phyloP scores from a whole-genome alignment of 2,329 filamentous ascomycete species.

The Hymenoscyphus repandus region DNA sequence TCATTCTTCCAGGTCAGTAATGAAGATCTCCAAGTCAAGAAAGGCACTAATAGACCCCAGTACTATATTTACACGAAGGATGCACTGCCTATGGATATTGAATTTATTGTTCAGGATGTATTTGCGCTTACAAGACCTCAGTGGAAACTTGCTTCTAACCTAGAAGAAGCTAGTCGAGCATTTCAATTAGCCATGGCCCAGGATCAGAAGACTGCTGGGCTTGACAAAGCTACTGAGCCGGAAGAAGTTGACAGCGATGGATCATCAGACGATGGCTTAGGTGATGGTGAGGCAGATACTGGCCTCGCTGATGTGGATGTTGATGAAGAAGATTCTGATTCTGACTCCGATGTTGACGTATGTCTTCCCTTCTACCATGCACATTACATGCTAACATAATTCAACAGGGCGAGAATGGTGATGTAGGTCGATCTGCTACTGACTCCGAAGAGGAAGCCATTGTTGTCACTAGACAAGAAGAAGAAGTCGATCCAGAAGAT shows the following conservation, averaged over 20 bases:
- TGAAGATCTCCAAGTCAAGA: constrained; percentile 4
- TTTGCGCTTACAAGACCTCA: constrained; percentile 81
- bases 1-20: constrained; percentile 75
- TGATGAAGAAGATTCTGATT: constrained; percentile 45
- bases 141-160: constrained; percentile 78
- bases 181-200: constrained; percentile 87
- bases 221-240: constrained; percentile 62
- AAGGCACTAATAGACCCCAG: constrained; percentile 36
- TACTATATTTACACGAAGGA: constrained; percentile 94
- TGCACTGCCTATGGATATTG: constrained; percentile 88
- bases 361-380: constrained; percentile 14
- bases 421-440: constrained; percentile 50
- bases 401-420: constrained; percentile 39
- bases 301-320: constrained; percentile 47
- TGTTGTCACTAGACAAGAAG: constrained; percentile 84
- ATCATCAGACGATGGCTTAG: constrained; percentile 73
- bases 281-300: constrained; percentile 55
- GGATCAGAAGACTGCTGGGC: constrained; percentile 76
- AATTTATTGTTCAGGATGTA: constrained; percentile 92
- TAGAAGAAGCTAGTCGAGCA: constrained; percentile 76
- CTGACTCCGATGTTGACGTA: constrained; percentile 53
- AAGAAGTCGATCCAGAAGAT: constrained; percentile 84
- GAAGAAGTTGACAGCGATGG: constrained; percentile 68
- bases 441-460: constrained; percentile 80
- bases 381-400: constrained; percentile 6